phyloP scores from a whole-genome alignment of 2,329 filamentous ascomycete species.

The Nigrospora oryzae region DNA sequence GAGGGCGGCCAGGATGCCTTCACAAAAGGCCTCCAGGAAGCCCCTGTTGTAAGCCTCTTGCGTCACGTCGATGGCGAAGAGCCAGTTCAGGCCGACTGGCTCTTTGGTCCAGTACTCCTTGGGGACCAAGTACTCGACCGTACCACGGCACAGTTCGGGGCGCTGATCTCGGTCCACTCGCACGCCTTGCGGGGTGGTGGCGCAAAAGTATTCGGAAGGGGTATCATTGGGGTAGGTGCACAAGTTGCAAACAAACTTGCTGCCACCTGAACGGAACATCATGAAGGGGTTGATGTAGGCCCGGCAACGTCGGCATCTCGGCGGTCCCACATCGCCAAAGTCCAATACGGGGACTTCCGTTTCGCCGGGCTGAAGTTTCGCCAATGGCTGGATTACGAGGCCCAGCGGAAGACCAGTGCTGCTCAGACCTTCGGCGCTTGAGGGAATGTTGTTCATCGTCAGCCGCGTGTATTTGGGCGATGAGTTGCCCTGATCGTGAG shows the following conservation, averaged over 20 bases:
- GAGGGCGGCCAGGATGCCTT: slow-evolving; percentile 75
- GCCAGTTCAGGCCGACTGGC: slow-evolving; percentile 76
- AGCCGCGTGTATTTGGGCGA: slow-evolving; percentile 90
- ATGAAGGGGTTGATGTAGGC: slow-evolving; percentile 99
- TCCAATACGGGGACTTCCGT: slow-evolving; percentile 83
- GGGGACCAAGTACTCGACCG: slow-evolving; percentile 91
- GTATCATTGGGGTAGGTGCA: slow-evolving; percentile 97
- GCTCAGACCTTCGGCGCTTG: slow-evolving; percentile 68
- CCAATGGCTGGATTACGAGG: slow-evolving; percentile 80
- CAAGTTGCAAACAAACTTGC: slow-evolving; percentile 96
- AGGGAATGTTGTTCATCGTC: slow-evolving; percentile 88
- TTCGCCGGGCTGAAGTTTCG: slow-evolving; percentile 75
- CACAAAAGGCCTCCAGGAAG: slow-evolving; percentile 82
- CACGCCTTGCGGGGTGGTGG: slow-evolving; percentile 77
- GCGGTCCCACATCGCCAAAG: slow-evolving; percentile 85
- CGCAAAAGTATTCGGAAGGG: slow-evolving; percentile 83
- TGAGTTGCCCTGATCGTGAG: slow-evolving; percentile 93
- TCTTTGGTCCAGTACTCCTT: slow-evolving; percentile 99
- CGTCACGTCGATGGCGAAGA: slow-evolving; percentile 90
- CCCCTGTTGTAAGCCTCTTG: slow-evolving; percentile 88
- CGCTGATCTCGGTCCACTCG: slow-evolving; percentile 82
- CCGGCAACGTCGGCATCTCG: slow-evolving; percentile 83
- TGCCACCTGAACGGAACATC: slow-evolving; percentile 89
- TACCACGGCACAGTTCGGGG: slow-evolving; percentile 83
- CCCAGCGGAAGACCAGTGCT: slow-evolving; percentile 81